These are phyloP conservation scores for Articulospora tetracladia DNA, from an alignment of 495 filamentous ascomycete genomes.

Conservation along the genomic window DNA sequence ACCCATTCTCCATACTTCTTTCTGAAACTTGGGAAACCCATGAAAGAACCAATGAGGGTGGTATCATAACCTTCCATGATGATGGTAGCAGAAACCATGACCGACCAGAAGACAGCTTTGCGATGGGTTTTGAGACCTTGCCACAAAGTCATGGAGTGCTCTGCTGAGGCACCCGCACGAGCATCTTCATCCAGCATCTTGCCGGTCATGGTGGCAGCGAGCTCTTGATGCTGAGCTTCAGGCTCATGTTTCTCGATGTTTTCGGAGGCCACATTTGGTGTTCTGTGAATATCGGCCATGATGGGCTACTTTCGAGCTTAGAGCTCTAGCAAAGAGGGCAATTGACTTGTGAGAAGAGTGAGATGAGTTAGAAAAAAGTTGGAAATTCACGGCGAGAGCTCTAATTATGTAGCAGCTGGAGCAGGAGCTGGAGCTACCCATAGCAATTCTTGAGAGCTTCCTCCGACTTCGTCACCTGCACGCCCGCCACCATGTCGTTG, in stretches of 20 bases:
- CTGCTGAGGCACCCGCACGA: not conserved
- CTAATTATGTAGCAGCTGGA: not conserved
- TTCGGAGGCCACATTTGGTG: not conserved
- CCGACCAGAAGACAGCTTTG: conserved; percentile 37
- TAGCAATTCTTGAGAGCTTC: not conserved
- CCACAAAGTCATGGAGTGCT: not conserved
- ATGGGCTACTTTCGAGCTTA: not conserved
- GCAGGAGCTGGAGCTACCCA: not conserved
- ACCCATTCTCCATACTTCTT: conserved; percentile 52
- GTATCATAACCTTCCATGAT: conserved; percentile 57
- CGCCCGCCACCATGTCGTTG: not conserved
- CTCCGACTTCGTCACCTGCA: not conserved
- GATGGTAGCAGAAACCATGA: conserved; percentile 54
- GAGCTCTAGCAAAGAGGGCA: not conserved
- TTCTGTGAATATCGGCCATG: not conserved
- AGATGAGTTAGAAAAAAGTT: not conserved
- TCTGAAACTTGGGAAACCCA: conserved; percentile 23
- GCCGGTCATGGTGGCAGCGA: not conserved
- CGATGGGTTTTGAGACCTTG: conserved; percentile 12
- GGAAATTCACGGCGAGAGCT: not conserved
- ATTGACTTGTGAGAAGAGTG: not conserved
- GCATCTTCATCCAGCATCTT: not conserved
- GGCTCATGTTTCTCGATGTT: not conserved
- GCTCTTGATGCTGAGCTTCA: not conserved
- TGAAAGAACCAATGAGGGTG: not conserved